Base-by-base conservation (phyloP, 192 early-diverging fungal genomes). In the Mortierella hygrophila region DNA sequence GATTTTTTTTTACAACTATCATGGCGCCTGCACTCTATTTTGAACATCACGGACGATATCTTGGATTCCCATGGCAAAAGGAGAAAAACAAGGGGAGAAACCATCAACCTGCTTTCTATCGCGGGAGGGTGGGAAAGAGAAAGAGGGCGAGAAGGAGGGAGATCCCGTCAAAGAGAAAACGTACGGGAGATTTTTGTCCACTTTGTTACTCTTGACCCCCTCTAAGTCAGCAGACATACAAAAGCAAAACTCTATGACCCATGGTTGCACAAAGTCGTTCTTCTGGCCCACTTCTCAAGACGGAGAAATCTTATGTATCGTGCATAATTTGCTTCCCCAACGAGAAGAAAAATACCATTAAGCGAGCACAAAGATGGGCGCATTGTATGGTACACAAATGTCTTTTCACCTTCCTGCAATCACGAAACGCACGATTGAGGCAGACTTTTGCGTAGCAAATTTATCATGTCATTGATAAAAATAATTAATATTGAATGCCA, bases 151-250 rank as follows among this genome's bases (percentile, higher is more conserved):
- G 44, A 46, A 46, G 44, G 10, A 46, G 18, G 18, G 18, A 52
- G 49, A 52, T 52, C 29, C 18, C 37, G 18, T 70, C 20, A 38
- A 38, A 37, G 37, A 15, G 16, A 32, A 29, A 35, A 40, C 13
- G 0, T 35, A 5, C 15, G 3, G n/a, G 9, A 60, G 21, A 26
- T 18, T 70, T 70, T 70, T 70, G 38, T 70, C 38, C 38, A 4
- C 23, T 70, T 11, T 47, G 23, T 44, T 41, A 4, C 13, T 77
- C 23, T 76, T 60, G 40, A 60, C 35, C 35, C 35, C 26, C 15
- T 77, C n/a, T 3, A 52, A 6, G 78, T 79, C 78, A 79, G 78
- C 70, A 72, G 78, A 79, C 71, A 40, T 10, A 72, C 70, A 72
- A 35, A 74, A 74, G 74, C 65, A 72, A 72, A 72, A 52, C 44